Base-by-base conservation (phyloP, 805 yeast genomes). In the Hagleromyces aurorensis region DNA sequence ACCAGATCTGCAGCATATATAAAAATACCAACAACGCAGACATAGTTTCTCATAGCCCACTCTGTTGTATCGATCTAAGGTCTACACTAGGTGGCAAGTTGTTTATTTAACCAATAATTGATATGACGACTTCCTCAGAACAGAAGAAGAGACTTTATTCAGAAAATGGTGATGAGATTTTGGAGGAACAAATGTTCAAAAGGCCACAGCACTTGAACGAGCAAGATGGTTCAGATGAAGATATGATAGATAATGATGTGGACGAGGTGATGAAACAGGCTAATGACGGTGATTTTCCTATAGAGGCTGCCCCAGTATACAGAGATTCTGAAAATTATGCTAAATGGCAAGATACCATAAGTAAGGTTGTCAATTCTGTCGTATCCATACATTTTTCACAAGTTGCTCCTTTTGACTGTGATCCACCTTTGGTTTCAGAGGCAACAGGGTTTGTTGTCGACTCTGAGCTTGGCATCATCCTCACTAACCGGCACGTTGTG, bases 371-470 rank as follows among this genome's bases (percentile, higher is more conserved):
- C 21, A 72, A 77, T 38, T 72, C 84, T 5, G 96, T 86, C 13
- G 96, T 87, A 3, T 81, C 94, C 1, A 77, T 87, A 29, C 94
- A 84, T 55, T 86, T 87, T 49, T 70, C 91, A 7, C 91, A 81
- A 54, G 84, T 83, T n/a, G 72, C 78, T 3, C 75, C 78, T 38
- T 87, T 87, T 51, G 96, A 87, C 48, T 78, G 91, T 21, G 96
- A 87, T 44, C 59, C 75, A 3, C 78, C 94, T 1, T 56, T 78
- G 24, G 84, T 79, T 16, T 74, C 83, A 31, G 94, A 87, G 55
- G 96, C 96, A n/a, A 84, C 96, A 1, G 96, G 96, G 2, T 87
- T 87, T 55, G 85, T 87, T 5, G 96, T 87, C 7, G 96, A 87
- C 54, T 68, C 89, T 3, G 64, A 70, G 32, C 57, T 73, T 15